A percentile compares a stretch with the other conserved stretches of the same genome.
Conservation (phyloP, 2,329 filamentous ascomycete species). For the Biscogniauxia marginata region DNA sequence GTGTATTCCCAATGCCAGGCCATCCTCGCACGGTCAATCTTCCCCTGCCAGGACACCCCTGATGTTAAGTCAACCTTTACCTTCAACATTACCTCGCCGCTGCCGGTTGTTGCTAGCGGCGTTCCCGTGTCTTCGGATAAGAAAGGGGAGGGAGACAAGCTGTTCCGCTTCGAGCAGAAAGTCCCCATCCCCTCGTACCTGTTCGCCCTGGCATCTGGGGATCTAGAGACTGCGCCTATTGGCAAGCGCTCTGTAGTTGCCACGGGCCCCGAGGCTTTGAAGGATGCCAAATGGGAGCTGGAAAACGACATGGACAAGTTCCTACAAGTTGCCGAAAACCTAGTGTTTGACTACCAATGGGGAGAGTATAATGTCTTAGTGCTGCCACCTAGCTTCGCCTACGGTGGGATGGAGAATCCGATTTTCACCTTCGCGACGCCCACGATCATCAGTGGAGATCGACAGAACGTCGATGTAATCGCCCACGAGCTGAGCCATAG, state of each 20-base stretch:
- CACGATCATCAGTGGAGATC: constrained; percentile 86
- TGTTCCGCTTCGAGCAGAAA: constrained; percentile 85
- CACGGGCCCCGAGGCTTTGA: constrained; percentile 83
- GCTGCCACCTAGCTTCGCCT: constrained; percentile 85
- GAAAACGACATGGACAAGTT: constrained; percentile 90
- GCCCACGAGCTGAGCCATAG: constrained; percentile 69
- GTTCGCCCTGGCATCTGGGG: constrained; percentile 86
- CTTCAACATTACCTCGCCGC: constrained; percentile 81
- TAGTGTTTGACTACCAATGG: constrained; percentile 88
- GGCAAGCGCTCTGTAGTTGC: constrained; percentile 82
- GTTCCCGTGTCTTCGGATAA: constrained; percentile 53
- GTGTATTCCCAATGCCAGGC: constrained; percentile 99
- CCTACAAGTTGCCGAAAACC: constrained; percentile 77
- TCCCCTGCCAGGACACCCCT: constrained; percentile 96
- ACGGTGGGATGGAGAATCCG: constrained; percentile 90
- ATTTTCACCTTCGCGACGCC: constrained; percentile 95
- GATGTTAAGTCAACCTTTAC: constrained; percentile 95
- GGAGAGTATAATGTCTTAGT: constrained; percentile 93
- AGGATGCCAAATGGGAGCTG: constrained; percentile 85
- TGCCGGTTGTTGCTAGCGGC: constrained; percentile 91
- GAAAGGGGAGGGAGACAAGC: constrained; percentile 52
- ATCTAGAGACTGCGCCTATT: constrained; percentile 81
- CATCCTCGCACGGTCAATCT: constrained; percentile 89
- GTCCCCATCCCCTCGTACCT: constrained; percentile 94
- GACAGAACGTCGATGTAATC: constrained; percentile 93